Evolutionary conservation across 306 rosid genomes (phyloP).

Genomic region (Quercus ilex): DNA sequence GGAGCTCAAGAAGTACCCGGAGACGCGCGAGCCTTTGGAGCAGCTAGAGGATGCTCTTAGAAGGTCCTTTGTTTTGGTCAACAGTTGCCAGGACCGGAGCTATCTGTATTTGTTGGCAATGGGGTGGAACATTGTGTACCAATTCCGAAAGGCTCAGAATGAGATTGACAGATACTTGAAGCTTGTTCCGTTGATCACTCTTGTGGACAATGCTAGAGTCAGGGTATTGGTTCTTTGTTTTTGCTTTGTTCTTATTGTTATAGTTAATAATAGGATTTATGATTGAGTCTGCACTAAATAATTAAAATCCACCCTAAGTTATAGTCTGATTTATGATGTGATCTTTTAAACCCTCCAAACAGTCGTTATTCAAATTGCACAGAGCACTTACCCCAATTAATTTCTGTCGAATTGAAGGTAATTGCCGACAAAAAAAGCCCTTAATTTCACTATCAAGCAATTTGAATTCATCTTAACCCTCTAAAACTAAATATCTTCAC

Average conservation of each 20-base stretch:
- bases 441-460: too few relatives aligned
- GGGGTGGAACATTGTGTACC: slow-evolving; percentile 99
- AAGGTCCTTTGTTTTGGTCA: slow-evolving; percentile 76
- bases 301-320: too few relatives aligned
- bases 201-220: slow-evolving; percentile 94
- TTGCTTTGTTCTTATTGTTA: background rate
- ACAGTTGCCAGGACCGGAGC: slow-evolving; percentile 90
- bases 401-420: too few relatives aligned
- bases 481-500: too few relatives aligned
- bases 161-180: slow-evolving; percentile 86
- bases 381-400: too few relatives aligned
- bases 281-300: too few relatives aligned
- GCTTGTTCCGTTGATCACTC: slow-evolving; percentile 92
- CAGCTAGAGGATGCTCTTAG: slow-evolving; percentile 95
- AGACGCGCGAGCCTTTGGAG: slow-evolving; percentile 91
- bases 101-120: slow-evolving; percentile 89
- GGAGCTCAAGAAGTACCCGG: slow-evolving; percentile 87
- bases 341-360: too few relatives aligned
- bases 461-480: too few relatives aligned
- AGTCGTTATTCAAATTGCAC: too few relatives aligned
- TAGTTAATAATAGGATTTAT: background rate
- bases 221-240: slow-evolving; percentile 50
- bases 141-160: slow-evolving; percentile 93
- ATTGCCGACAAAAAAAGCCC: too few relatives aligned
- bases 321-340: too few relatives aligned